Evolutionary conservation across 163 green algal species (phyloP).

Genomic region (Prototheca stagnorum): DNA sequence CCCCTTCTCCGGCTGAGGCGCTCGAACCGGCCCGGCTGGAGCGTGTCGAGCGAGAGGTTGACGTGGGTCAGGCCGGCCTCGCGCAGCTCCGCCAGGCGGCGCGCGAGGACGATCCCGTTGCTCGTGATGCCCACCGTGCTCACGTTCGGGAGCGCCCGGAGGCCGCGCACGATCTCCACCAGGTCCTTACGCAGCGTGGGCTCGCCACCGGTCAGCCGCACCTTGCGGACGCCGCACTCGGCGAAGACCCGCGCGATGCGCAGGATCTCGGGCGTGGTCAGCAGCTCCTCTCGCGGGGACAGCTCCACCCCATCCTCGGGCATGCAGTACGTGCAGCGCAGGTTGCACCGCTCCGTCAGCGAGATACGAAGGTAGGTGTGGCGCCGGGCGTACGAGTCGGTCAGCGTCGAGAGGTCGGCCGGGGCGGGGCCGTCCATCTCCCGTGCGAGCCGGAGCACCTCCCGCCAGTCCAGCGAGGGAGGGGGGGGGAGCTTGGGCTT

Average conservation of each 20-base stretch:
- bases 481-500: too few relatives aligned
- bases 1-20: conserved; percentile 64
- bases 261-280: conserved; percentile 62
- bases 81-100: conserved; percentile 51
- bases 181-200: conserved; percentile 85
- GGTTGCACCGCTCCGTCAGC: conserved; percentile 95
- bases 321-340: conserved; percentile 99
- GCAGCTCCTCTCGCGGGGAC: conserved; percentile 44
- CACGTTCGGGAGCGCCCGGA: conserved; percentile 42
- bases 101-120: conserved; percentile 74
- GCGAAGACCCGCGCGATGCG: conserved; percentile 76
- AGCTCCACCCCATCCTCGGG: conserved; percentile 85
- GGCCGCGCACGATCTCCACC: conserved; percentile 37
- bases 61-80: conserved; percentile 51
- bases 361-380: conserved; percentile 95
- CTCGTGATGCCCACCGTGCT: conserved; percentile 72
- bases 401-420: too few relatives aligned
- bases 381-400: conserved; percentile 49
- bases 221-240: conserved; percentile 72
- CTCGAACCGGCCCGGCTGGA: conserved; percentile 71
- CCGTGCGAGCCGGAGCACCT: too few relatives aligned
- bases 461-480: too few relatives aligned
- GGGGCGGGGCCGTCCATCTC: too few relatives aligned
- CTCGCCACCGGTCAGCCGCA: conserved; percentile 93
- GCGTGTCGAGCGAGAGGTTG: conserved; percentile 93